These are phyloP conservation scores for Geotrichum aggregatum DNA, from an alignment of 1,139 yeast species.

Conservation along the genomic window DNA sequence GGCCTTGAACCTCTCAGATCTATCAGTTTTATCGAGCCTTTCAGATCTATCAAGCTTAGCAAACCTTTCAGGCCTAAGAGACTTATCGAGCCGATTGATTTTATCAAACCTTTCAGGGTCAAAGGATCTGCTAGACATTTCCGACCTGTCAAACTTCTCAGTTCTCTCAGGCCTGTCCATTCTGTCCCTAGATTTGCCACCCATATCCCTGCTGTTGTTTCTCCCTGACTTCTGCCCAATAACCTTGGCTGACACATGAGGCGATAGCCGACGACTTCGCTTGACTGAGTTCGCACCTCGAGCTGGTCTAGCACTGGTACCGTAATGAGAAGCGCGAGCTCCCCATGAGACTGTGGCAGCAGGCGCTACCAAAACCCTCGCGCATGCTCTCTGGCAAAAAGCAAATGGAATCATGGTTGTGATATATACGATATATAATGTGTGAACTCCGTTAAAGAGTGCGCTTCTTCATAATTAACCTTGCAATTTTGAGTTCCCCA, in stretches of 20 bases:
- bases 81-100: not conserved
- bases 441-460: too few relatives aligned
- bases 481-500: not conserved
- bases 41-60: too few relatives aligned
- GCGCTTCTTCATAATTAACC: not conserved
- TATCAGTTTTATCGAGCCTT: not conserved
- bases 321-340: conserved; percentile 1
- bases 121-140: not conserved
- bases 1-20: not conserved
- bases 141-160: not conserved
- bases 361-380: not conserved
- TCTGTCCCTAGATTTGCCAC: not conserved
- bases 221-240: conserved; percentile 1
- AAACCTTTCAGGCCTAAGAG: not conserved
- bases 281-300: conserved; percentile 5
- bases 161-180: not conserved
- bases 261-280: conserved; percentile 25
- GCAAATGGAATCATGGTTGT: not conserved
- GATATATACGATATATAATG: not conserved
- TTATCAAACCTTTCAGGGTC: not conserved
- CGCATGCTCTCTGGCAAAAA: not conserved
- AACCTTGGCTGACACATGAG: conserved; percentile 23
- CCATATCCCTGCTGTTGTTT: not conserved
- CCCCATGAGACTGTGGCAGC: not conserved
- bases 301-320: conserved; percentile 3